Percentiles rank a stretch among this genome's conserved stretches.
phyloP scores from a whole-genome alignment of 805 yeast species.

The Dipodascus geniculatus region DNA sequence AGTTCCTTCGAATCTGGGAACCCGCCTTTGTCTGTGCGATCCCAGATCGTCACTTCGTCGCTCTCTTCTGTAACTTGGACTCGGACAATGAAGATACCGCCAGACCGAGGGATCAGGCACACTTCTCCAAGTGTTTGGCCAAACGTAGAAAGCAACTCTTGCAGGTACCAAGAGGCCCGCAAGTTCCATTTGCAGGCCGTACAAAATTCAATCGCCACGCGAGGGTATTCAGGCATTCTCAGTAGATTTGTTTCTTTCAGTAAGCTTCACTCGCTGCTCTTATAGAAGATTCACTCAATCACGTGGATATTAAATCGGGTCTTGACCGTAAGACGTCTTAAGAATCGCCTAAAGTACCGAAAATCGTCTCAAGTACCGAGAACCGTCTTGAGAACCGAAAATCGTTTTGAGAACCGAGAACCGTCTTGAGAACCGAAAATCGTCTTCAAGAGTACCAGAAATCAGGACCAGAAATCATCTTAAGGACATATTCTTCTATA shows the following conservation, averaged over 20 bases:
- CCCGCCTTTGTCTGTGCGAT: constrained; percentile 51
- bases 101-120: constrained; percentile 34
- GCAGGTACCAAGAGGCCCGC: constrained; percentile 79
- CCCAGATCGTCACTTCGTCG: constrained; percentile 39
- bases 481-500: too few relatives aligned
- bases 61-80: constrained; percentile 30
- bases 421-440: too few relatives aligned
- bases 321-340: too few relatives aligned
- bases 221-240: not conserved
- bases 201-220: constrained; percentile 59
- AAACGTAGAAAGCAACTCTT: constrained; percentile 78
- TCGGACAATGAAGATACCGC: constrained; percentile 50
- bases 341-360: too few relatives aligned
- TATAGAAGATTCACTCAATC: not conserved
- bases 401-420: too few relatives aligned
- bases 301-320: not conserved
- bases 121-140: constrained; percentile 45
- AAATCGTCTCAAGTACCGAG: too few relatives aligned
- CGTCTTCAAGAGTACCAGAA: too few relatives aligned
- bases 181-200: constrained; percentile 81
- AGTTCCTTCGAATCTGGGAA: constrained; percentile 80
- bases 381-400: too few relatives aligned
- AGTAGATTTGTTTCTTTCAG: not conserved
- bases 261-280: not conserved
- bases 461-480: too few relatives aligned